Conservation (phyloP, 2,329 filamentous ascomycete species). For the Aspergillus sp. region DNA sequence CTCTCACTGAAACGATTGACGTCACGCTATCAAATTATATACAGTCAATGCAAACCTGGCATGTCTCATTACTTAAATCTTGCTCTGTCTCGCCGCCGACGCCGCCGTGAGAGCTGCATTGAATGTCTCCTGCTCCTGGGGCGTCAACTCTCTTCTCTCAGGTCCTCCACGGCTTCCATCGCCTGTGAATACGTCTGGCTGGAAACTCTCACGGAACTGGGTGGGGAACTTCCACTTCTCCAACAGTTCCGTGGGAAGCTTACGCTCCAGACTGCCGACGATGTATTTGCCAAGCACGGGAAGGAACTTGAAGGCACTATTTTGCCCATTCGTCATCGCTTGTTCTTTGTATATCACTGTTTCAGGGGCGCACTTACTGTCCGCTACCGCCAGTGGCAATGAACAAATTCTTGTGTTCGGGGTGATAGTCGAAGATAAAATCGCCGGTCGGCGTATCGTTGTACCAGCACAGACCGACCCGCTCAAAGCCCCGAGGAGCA, state of each 20-base stretch:
- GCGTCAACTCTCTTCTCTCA: conserved; percentile 23
- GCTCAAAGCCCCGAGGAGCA: conserved; percentile 55
- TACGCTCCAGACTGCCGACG: conserved; percentile 52
- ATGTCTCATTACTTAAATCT: conserved; percentile 16
- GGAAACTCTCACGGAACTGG: conserved; percentile 17
- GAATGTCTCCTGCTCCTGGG: conserved; percentile 14
- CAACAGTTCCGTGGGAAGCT: conserved; percentile 49
- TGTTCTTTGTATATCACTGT: not conserved
- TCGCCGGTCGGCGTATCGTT: conserved; percentile 66
- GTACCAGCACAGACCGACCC: conserved; percentile 67
- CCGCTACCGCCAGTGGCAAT: conserved; percentile 28
- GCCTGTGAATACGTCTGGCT: conserved; percentile 15
- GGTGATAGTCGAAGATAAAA: conserved; percentile 67
- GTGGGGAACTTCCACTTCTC: conserved; percentile 55
- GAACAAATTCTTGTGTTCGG: conserved; percentile 44
- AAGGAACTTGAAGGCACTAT: conserved; percentile 61
- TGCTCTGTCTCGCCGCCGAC: conserved; percentile 18
- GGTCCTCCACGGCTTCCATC: conserved; percentile 34
- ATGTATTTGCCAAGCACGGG: conserved; percentile 61
- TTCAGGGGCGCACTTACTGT: conserved; percentile 20
- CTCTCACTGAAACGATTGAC: not conserved
- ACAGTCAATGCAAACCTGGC: not conserved
- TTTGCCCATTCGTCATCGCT: no score
- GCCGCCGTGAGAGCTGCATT: conserved; percentile 17
- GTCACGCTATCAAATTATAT: not conserved